Percentiles rank a stretch among this genome's conserved stretches.
These are phyloP conservation scores for Trichoderma sp. DNA, from an alignment of 2,329 filamentous ascomycete genomes.

Conservation along the genomic window DNA sequence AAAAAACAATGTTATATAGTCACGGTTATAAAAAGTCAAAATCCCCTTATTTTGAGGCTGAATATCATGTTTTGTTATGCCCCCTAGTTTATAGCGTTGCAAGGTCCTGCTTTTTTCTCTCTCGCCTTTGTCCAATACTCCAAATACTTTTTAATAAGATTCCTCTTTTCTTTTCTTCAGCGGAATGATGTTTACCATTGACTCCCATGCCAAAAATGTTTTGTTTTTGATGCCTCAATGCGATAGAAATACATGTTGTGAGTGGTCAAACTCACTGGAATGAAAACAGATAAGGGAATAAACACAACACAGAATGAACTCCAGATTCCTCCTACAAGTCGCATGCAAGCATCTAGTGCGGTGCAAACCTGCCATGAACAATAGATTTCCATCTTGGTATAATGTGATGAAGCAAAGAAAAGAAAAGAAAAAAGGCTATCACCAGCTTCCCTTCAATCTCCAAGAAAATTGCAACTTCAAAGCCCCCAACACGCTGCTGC, in stretches of 20 bases:
- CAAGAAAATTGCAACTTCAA: neutral
- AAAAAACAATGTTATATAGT: neutral
- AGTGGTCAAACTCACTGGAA: neutral
- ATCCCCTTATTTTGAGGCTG: neutral
- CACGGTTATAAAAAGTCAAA: neutral
- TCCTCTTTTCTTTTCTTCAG: neutral
- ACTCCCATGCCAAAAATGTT: neutral
- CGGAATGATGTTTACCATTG: neutral
- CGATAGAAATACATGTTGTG: constrained; percentile 11
- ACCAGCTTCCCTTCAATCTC: constrained; percentile 1
- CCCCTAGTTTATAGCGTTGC: neutral
- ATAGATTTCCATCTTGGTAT: constrained; percentile 18
- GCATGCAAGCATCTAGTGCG: constrained; percentile 4
- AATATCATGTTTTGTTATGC: constrained; percentile 7
- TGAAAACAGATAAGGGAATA: neutral
- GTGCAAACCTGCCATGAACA: constrained; percentile 6
- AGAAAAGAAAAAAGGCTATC: neutral
- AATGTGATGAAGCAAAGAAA: neutral
- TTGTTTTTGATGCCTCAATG: neutral
- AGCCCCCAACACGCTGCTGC: neutral
- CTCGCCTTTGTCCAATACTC: neutral
- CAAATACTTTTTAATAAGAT: neutral
- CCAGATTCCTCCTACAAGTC: neutral
- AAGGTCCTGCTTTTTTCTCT: neutral
- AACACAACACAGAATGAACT: neutral